A percentile compares a stretch with the other conserved stretches of the same genome.
Conservation (phyloP, 1,284 basidiomycete species). For the Ustilago trichophora region DNA sequence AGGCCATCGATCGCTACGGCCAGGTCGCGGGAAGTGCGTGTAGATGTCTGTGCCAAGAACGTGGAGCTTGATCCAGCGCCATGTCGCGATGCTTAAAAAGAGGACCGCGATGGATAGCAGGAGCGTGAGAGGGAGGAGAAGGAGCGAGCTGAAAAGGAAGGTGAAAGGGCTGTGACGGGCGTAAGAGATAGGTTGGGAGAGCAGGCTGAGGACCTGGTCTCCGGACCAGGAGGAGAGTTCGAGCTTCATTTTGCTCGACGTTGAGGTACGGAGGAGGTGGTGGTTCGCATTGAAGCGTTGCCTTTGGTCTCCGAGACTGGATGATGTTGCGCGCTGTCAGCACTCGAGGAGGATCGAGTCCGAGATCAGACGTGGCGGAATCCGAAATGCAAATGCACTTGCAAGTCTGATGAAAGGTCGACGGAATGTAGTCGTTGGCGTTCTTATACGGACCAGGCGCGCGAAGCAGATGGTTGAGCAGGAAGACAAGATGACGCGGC, state of each 20-base stretch:
- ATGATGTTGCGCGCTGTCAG: no score
- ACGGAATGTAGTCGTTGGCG: no score
- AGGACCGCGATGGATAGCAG: not conserved
- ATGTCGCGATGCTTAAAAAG: conserved; percentile 8
- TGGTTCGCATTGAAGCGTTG: not conserved
- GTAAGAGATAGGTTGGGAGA: not conserved
- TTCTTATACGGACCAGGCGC: no score
- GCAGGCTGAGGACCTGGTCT: not conserved
- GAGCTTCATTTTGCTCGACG: conserved; percentile 8
- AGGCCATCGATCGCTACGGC: conserved; percentile 15
- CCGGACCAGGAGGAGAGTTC: conserved; percentile 3
- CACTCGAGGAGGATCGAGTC: no score
- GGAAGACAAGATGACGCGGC: conserved; percentile 4
- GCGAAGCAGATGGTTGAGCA: not conserved
- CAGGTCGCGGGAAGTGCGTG: conserved; percentile 24
- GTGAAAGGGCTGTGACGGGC: conserved; percentile 10
- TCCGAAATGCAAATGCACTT: no score
- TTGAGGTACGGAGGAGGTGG: not conserved
- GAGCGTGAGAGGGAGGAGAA: conserved; percentile 9
- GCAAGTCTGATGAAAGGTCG: no score
- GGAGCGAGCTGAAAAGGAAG: conserved; percentile 1
- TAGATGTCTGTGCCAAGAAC: conserved; percentile 37
- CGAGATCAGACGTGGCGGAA: no score
- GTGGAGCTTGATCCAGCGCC: conserved; percentile 22
- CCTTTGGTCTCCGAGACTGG: no score